Conservation (phyloP, 2,329 filamentous ascomycete species). For the Colletotrichum salicis region DNA sequence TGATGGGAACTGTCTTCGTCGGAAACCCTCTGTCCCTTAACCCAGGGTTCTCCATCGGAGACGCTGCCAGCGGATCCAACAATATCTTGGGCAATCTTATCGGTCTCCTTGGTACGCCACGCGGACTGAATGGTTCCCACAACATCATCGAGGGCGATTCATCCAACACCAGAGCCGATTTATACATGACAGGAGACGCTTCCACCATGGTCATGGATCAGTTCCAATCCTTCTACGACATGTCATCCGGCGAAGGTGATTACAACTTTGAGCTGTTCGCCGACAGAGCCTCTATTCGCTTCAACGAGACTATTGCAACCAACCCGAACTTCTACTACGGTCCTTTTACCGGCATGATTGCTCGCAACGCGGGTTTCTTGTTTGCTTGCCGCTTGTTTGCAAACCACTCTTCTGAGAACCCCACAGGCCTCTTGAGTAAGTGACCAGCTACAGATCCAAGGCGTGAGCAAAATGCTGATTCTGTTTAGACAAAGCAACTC, state of each 20-base stretch:
- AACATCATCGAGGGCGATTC: conserved; percentile 66
- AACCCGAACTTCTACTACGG: conserved; percentile 67
- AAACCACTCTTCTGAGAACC: conserved; percentile 56
- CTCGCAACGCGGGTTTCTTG: conserved; percentile 58
- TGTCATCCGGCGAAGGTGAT: conserved; percentile 30
- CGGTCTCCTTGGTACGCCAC: conserved; percentile 56
- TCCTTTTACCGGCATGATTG: conserved; percentile 60
- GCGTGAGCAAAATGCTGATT: not conserved
- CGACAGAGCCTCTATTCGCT: conserved; percentile 55
- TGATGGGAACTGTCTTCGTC: conserved; percentile 58
- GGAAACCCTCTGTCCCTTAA: conserved; percentile 61
- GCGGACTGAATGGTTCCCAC: conserved; percentile 62
- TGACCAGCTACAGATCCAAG: no score
- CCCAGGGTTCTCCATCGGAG: conserved; percentile 64
- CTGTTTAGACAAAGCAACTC: conserved; percentile 44
- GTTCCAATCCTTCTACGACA: conserved; percentile 54
- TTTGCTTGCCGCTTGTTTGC: conserved; percentile 55
- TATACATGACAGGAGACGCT: conserved; percentile 62
- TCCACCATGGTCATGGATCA: conserved; percentile 62
- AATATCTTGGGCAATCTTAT: conserved; percentile 55
- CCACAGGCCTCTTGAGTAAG: conserved; percentile 39
- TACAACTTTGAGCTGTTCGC: conserved; percentile 53
- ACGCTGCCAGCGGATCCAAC: conserved; percentile 48
- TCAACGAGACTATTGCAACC: conserved; percentile 56
- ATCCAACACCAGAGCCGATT: conserved; percentile 62